Conservation (phyloP, 257 asterid genomes). For the Forsythia viridissima region DNA sequence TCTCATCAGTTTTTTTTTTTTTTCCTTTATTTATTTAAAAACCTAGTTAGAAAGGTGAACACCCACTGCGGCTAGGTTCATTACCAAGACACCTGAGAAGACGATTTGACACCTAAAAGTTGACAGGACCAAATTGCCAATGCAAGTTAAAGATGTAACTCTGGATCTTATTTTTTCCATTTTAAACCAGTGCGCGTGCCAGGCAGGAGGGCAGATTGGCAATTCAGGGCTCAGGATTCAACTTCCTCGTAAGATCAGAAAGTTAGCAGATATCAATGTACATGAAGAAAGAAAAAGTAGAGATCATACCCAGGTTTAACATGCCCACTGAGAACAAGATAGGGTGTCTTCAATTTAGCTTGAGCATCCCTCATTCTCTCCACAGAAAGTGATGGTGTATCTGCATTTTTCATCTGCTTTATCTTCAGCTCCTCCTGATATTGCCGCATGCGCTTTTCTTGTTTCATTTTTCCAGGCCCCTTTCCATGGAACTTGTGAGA, state of each 20-base stretch:
- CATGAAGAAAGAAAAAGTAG: conserved; percentile 9
- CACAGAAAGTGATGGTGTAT: conserved; percentile 90
- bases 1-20: conserved; percentile 1
- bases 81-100: neutral
- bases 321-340: conserved; percentile 82
- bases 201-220: neutral
- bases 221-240: conserved; percentile 2
- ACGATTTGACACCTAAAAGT: neutral
- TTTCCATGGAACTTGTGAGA: conserved; percentile 98
- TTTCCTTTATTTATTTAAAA: neutral
- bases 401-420: conserved; percentile 90
- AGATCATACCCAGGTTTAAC: conserved; percentile 83
- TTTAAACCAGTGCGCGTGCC: neutral
- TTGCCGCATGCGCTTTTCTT: conserved; percentile 88
- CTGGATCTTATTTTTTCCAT: neutral
- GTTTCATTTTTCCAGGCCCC: conserved; percentile 95
- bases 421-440: conserved; percentile 88
- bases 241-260: conserved; percentile 3
- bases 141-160: neutral
- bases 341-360: conserved; percentile 63
- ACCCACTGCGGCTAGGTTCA: neutral
- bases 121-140: neutral
- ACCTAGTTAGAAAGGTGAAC: neutral
- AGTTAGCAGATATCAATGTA: conserved; percentile 12
- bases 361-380: conserved; percentile 95